A percentile compares a stretch with the other conserved stretches of the same genome.
phyloP scores from a whole-genome alignment of 2,329 filamentous ascomycete species.

The Claviceps sorghi region DNA sequence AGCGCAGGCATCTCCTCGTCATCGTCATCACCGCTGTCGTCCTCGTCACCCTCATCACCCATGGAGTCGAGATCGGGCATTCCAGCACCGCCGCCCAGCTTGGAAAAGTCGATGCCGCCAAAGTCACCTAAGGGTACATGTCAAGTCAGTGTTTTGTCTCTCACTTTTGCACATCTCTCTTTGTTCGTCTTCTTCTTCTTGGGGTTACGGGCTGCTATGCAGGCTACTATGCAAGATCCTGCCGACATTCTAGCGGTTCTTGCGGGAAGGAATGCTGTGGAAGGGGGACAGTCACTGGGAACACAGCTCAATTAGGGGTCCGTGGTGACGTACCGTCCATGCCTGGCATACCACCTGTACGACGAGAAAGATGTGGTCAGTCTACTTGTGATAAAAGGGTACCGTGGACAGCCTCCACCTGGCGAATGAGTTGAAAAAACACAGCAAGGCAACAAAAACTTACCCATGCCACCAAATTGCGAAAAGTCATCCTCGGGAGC shows the following conservation, averaged over 20 bases:
- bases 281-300: neutral
- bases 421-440: no score
- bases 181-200: no score
- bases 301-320: neutral
- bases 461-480: constrained; percentile 52
- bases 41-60: constrained; percentile 33
- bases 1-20: constrained; percentile 80
- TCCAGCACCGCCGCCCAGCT: constrained; percentile 48
- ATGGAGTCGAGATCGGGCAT: constrained; percentile 24
- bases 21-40: constrained; percentile 44
- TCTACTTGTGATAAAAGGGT: neutral
- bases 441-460: constrained; percentile 16
- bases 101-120: constrained; percentile 85
- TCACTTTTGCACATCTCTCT: no score
- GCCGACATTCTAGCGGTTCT: neutral
- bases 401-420: no score
- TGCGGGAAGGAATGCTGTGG: neutral
- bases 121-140: constrained; percentile 45
- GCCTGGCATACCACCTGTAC: constrained; percentile 38
- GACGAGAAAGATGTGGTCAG: neutral
- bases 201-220: neutral
- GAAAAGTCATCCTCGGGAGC: constrained; percentile 66
- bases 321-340: constrained; percentile 30
- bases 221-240: no score
- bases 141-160: neutral